Conservation (phyloP, 306 rosid genomes). For the Prosopis cineraria region DNA sequence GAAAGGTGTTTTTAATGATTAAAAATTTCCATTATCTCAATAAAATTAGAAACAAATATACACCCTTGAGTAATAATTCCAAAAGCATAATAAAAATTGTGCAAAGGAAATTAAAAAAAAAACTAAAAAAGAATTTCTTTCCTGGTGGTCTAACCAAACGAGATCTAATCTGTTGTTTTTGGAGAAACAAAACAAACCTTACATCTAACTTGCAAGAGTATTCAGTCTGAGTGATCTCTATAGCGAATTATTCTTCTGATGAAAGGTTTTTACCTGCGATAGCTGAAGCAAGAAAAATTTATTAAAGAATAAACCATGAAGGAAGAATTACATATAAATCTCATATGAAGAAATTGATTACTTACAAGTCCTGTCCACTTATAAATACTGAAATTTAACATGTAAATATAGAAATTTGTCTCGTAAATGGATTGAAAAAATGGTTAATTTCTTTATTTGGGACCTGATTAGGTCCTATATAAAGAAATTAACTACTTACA, state of each 20-base stretch:
- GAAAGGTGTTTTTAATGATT: background rate
- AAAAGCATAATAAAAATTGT: background rate
- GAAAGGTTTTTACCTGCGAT: conserved; percentile 66
- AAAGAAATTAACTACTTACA: no score
- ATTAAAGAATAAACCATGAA: conserved; percentile 6
- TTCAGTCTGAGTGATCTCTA: conserved; percentile 71
- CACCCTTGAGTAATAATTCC: background rate
- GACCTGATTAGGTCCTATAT: no score
- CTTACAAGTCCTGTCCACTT: no score
- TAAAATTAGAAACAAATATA: background rate
- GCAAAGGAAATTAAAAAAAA: background rate
- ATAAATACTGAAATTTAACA: no score
- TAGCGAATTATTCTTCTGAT: conserved; percentile 65
- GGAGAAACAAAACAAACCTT: conserved; percentile 35
- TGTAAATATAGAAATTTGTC: no score
- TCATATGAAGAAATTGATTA: no score
- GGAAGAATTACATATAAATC: no score
- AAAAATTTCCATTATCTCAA: background rate
- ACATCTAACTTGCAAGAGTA: conserved; percentile 25
- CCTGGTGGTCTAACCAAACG: background rate
- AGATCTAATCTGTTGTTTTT: background rate
- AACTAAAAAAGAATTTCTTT: background rate
- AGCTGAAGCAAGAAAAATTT: conserved; percentile 44
- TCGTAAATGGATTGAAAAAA: no score
- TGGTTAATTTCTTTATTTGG: no score